Conservation (phyloP, 2,329 filamentous ascomycete species). For the Dichotomopilus funicola region DNA sequence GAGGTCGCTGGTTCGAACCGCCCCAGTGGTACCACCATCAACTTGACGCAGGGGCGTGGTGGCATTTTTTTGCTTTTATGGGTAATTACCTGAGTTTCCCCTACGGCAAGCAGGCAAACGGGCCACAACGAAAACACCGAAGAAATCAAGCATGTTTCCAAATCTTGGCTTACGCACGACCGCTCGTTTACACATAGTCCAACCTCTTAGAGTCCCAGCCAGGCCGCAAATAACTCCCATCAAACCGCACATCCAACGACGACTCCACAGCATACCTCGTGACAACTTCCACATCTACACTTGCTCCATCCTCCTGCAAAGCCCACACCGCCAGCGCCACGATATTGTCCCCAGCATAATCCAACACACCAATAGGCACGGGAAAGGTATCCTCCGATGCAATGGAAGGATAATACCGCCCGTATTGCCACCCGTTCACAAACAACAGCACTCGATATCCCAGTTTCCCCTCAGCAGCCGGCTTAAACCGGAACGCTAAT, state of each 20-base stretch:
- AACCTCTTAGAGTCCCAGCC: background rate
- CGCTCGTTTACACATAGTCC: background rate
- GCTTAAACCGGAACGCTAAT: background rate
- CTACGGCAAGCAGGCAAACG: too few species aligned
- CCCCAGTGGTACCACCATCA: too few species aligned
- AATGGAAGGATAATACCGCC: conserved; percentile 5
- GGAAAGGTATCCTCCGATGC: conserved; percentile 1
- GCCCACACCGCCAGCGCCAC: conserved; percentile 4
- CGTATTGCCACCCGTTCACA: conserved; percentile 9
- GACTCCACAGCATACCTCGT: conserved; percentile 3
- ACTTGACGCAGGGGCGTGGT: too few species aligned
- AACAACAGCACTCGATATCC: conserved; percentile 4
- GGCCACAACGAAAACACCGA: too few species aligned
- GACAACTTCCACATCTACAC: conserved; percentile 5
- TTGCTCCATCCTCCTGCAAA: background rate
- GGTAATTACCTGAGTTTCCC: too few species aligned
- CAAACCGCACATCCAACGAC: conserved; percentile 3
- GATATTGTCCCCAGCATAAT: conserved; percentile 1
- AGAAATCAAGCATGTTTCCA: too few species aligned
- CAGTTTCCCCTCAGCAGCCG: background rate
- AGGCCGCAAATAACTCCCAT: conserved; percentile 4
- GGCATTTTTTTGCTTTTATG: too few species aligned
- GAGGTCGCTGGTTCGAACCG: too few species aligned
- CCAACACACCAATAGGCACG: conserved; percentile 2
- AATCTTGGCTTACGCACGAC: background rate